A percentile compares a stretch with the other conserved stretches of the same genome.
Evolutionary conservation across 1,284 basidiomycete species (phyloP).

Genomic region (Stygiomarasmius scandens): DNA sequence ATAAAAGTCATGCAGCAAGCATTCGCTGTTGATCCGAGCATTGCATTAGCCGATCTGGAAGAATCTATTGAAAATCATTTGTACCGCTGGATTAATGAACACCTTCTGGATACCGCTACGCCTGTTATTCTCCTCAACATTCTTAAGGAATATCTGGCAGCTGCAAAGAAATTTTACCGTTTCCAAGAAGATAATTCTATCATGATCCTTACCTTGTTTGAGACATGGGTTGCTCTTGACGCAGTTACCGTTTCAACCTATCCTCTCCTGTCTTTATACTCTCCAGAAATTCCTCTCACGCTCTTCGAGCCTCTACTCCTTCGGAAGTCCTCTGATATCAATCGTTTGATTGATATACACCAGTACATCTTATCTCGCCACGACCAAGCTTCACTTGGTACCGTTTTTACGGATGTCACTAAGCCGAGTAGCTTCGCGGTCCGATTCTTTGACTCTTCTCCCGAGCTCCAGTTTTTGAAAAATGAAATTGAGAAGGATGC

Average conservation of each 20-base stretch:
- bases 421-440: background rate
- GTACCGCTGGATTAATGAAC: slow-evolving; percentile 30
- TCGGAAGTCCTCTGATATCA: slow-evolving; percentile 26
- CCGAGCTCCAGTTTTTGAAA: slow-evolving; percentile 25
- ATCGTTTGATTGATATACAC: slow-evolving; percentile 29
- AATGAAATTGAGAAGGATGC: slow-evolving; percentile 30
- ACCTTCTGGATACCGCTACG: background rate
- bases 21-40: slow-evolving; percentile 16
- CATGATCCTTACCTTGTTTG: slow-evolving; percentile 32
- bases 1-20: background rate
- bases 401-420: slow-evolving; percentile 23
- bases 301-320: slow-evolving; percentile 28
- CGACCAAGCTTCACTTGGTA: slow-evolving; percentile 9
- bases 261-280: slow-evolving; percentile 26
- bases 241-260: slow-evolving; percentile 29
- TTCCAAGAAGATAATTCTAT: slow-evolving; percentile 44
- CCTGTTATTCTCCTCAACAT: background rate
- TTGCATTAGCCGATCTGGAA: slow-evolving; percentile 40
- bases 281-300: slow-evolving; percentile 27
- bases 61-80: slow-evolving; percentile 28
- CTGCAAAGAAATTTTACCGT: background rate
- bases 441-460: slow-evolving; percentile 22
- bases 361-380: slow-evolving; percentile 34
- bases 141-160: background rate
- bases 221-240: slow-evolving; percentile 34